phyloP scores from a whole-genome alignment of 306 rosid genomes.

The Quercus engelmannii region DNA sequence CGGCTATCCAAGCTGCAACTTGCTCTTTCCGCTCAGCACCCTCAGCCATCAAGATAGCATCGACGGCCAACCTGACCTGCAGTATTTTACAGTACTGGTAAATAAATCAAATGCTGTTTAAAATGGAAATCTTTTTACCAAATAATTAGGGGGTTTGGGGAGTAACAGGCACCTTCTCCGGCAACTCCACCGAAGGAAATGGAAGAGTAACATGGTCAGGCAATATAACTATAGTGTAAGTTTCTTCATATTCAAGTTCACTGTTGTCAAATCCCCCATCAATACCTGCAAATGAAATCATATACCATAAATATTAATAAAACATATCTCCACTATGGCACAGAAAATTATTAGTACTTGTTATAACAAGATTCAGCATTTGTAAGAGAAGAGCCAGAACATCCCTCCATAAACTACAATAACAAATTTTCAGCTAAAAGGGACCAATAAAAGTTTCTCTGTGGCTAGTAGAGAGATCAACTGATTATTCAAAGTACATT shows the following conservation, averaged over 20 bases:
- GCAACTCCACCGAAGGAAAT: slow-evolving; percentile 93
- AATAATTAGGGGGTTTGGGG: not conserved
- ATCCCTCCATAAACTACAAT: slow-evolving; percentile 9
- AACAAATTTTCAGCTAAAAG: not conserved
- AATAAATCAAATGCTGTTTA: slow-evolving; percentile 3
- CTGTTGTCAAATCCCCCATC: slow-evolving; percentile 93
- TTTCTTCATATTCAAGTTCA: slow-evolving; percentile 73
- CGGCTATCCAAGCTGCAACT: slow-evolving; percentile 93
- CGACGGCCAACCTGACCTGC: slow-evolving; percentile 93
- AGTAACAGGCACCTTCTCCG: slow-evolving; percentile 73
- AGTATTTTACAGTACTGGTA: slow-evolving; percentile 17
- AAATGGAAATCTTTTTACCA: not conserved
- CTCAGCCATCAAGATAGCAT: slow-evolving; percentile 72
- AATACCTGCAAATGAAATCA: slow-evolving; percentile 50
- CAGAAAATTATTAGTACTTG: not conserved
- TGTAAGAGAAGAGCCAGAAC: not conserved
- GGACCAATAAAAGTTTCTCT: not conserved
- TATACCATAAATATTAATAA: not conserved
- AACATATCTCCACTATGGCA: slow-evolving; percentile 2
- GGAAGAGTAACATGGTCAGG: slow-evolving; percentile 81
- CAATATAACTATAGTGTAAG: slow-evolving; percentile 57
- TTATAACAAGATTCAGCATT: not conserved
- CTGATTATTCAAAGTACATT: too few species aligned
- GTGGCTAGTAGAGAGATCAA: too few species aligned
- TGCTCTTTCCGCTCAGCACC: slow-evolving; percentile 90